Conservation (phyloP, 2,329 filamentous ascomycete species). For the Neonectria hederae region DNA sequence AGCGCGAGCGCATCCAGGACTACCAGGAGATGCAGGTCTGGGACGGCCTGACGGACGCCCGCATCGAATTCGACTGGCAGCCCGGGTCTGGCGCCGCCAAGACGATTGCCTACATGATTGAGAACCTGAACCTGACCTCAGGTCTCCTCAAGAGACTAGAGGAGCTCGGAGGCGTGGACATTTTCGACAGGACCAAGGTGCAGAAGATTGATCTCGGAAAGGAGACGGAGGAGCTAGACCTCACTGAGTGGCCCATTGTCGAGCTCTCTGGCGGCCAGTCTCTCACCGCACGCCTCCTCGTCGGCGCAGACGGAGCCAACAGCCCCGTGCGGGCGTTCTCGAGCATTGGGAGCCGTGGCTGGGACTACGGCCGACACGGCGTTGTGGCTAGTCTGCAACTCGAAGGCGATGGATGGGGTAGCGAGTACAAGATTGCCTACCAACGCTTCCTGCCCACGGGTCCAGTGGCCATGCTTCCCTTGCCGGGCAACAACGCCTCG, state of each 20-base stretch:
- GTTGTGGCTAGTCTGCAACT: constrained; percentile 89
- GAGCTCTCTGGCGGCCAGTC: constrained; percentile 73
- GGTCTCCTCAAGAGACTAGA: constrained; percentile 78
- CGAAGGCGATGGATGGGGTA: constrained; percentile 66
- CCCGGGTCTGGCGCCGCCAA: constrained; percentile 57
- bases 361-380: constrained; percentile 92
- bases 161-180: constrained; percentile 72
- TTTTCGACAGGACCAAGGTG: constrained; percentile 82
- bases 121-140: constrained; percentile 89
- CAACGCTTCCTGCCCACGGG: constrained; percentile 95
- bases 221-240: constrained; percentile 73
- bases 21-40: constrained; percentile 99
- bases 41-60: constrained; percentile 89
- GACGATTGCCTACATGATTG: constrained; percentile 94
- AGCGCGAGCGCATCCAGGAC: constrained; percentile 77
- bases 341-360: constrained; percentile 84
- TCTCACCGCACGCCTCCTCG: constrained; percentile 82
- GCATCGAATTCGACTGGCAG: constrained; percentile 87
- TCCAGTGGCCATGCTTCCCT: constrained; percentile 88
- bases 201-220: constrained; percentile 81
- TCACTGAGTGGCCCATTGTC: constrained; percentile 89
- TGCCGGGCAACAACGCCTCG: constrained; percentile 84
- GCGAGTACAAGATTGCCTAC: constrained; percentile 79
- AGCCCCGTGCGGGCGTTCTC: constrained; percentile 92
- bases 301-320: constrained; percentile 95